phyloP scores from a whole-genome alignment of 2,329 filamentous ascomycete species.

The Neopestalotiopsis sp. region DNA sequence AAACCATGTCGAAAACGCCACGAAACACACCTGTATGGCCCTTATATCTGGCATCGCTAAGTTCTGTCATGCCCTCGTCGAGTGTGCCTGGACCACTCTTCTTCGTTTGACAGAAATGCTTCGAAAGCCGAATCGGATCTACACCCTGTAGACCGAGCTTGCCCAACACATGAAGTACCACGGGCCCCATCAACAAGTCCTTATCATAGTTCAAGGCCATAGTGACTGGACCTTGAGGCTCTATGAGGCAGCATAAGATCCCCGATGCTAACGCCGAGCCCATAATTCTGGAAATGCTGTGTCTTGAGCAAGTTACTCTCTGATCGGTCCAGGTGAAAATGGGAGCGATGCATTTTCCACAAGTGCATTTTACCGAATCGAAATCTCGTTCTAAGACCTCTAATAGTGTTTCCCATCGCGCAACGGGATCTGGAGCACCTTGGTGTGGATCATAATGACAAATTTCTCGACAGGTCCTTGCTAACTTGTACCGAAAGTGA shows the following conservation, averaged over 20 bases:
- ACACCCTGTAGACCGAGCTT: background rate
- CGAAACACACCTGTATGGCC: background rate
- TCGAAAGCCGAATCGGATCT: background rate
- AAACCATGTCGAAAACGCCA: background rate
- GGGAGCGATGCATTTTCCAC: background rate
- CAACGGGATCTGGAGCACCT: background rate
- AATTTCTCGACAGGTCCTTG: background rate
- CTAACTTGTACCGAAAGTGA: background rate
- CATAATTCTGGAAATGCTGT: background rate
- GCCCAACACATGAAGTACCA: background rate
- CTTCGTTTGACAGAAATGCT: too few species aligned
- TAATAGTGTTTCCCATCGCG: background rate
- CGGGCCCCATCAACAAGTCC: fast-evolving
- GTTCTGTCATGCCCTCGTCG: too few species aligned
- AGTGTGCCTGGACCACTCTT: too few species aligned
- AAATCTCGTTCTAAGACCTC: background rate
- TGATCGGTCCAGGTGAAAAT: background rate
- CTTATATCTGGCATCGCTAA: background rate
- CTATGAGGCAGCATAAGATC: background rate
- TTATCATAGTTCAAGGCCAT: fast-evolving
- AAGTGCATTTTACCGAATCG: background rate
- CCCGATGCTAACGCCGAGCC: background rate
- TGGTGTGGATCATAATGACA: background rate
- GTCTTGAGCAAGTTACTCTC: background rate
- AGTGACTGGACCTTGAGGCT: background rate